Percentiles rank a stretch among this genome's conserved stretches.
Evolutionary conservation across 768 basidiomycete genomes (phyloP).

Genomic region (Lactifluus piperatus): DNA sequence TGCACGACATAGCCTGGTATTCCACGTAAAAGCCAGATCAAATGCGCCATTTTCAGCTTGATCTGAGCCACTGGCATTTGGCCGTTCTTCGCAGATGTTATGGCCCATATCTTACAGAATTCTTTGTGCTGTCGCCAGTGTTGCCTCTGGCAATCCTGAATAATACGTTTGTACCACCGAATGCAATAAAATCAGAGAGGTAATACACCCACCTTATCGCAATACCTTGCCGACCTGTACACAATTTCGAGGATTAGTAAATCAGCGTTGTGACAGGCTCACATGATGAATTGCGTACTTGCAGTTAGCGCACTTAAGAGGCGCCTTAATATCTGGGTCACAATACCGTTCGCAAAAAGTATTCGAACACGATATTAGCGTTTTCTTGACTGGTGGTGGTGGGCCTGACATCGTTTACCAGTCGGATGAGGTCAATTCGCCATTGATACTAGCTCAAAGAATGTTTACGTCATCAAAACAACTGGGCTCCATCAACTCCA

Average conservation of each 20-base stretch:
- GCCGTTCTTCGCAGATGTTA: conserved; percentile 13
- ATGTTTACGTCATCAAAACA: conserved; percentile 14
- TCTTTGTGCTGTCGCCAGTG: conserved; percentile 22
- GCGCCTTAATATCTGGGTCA: conserved; percentile 11
- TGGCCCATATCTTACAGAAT: conserved; percentile 19
- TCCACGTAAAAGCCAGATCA: conserved; percentile 22
- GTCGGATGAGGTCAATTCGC: not conserved
- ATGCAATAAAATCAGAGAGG: not conserved
- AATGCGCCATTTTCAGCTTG: conserved; percentile 19
- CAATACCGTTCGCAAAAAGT: conserved; percentile 6
- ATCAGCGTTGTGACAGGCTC: not conserved
- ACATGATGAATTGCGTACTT: conserved; percentile 12
- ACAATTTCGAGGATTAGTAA: not conserved
- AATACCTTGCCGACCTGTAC: conserved; percentile 18
- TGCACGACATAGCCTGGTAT: conserved; percentile 13
- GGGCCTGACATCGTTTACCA: conserved; percentile 13
- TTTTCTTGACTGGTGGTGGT: conserved; percentile 16
- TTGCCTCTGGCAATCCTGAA: conserved; percentile 17
- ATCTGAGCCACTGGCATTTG: conserved; percentile 20
- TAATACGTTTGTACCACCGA: not conserved
- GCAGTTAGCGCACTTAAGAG: conserved; percentile 19
- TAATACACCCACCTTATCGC: conserved; percentile 7
- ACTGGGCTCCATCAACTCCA: too few species aligned
- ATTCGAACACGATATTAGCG: conserved; percentile 18
- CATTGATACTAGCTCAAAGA: not conserved